Conservation (phyloP, 345 rosid species). For the Sisymbrium irio region DNA sequence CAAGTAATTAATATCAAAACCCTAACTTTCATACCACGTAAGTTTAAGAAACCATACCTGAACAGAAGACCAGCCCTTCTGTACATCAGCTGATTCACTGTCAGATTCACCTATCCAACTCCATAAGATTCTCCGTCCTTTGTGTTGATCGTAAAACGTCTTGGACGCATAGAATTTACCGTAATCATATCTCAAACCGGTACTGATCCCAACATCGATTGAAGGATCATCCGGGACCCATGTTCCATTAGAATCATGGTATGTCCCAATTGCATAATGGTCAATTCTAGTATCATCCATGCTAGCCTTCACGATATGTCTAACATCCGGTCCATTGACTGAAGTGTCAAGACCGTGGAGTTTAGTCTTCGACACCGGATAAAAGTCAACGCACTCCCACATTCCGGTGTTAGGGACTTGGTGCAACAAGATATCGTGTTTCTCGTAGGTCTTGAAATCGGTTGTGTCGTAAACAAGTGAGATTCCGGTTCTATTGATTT, state of each 20-base stretch:
- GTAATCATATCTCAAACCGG: conserved; percentile 28
- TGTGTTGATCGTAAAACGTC: conserved; percentile 35
- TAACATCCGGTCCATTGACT: conserved; percentile 25
- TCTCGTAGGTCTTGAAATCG: conserved; percentile 56
- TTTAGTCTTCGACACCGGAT: conserved; percentile 26
- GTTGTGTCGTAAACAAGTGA: conserved; percentile 71
- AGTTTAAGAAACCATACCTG: conserved; percentile 41
- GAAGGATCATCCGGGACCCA: conserved; percentile 34
- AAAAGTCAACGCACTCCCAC: conserved; percentile 63
- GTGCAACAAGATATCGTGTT: conserved; percentile 43
- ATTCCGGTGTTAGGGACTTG: conserved; percentile 75
- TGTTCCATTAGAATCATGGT: conserved; percentile 5
- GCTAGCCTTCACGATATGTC: conserved; percentile 36
- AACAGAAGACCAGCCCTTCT: conserved; percentile 66
- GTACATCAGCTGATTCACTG: conserved; percentile 26
- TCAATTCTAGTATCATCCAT: conserved; percentile 36
- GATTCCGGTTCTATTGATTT: conserved; percentile 61
- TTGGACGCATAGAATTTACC: conserved; percentile 37
- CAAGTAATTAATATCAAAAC: not conserved
- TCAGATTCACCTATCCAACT: conserved; percentile 38
- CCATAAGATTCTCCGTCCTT: conserved; percentile 32
- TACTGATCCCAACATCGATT: conserved; percentile 28
- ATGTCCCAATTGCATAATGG: conserved; percentile 34
- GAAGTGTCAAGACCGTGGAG: conserved; percentile 32
- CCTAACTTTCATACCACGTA: too few species aligned